Evolutionary conservation across 1,139 yeast species (phyloP), one percentile per base, ranked within the genome.

Genomic region (Magnusiomyces clavatus): DNA sequence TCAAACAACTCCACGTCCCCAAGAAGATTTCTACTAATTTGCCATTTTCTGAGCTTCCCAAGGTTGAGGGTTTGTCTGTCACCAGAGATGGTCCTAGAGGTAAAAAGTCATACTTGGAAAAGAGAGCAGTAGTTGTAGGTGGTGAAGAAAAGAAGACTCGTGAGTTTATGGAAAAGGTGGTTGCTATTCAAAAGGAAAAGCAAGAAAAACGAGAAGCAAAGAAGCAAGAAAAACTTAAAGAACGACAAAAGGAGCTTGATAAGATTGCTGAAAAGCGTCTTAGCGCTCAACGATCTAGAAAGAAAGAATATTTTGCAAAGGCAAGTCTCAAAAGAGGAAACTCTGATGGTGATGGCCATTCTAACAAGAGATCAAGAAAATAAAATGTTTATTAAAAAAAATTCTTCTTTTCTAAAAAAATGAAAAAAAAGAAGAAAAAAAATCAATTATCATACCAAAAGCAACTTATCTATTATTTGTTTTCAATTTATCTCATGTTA

Each of bases 91-190:
- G 84, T 68, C 95, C 96, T 34, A 95, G 86, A 68, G 82, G 80
- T 76, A 85, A 85, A 70, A 77, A 80, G 63, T 81, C 96, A 0
- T 92, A 92, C 67, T 69, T 86, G 79, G 83, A 83, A 57, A 90
- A 89, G 74, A 82, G 98, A 65, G 98, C 98, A 1, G 97, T 92
- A 53, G 94, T 90, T 3, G 73, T 90, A 50, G 86, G 84, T 45
- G 96, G 94, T 29, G 97, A 89, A 55, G 97, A 90, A 67, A 88
- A 87, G 82, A 86, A 87, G 73, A 92, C 95, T 20, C 80, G 97
- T 61, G 85, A 88, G 43, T 78, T 92, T 70, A 80, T 92, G 77
- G 94, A 85, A 67, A 87, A 87, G 71, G 82, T 92, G 52, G 80
- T 86, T 60, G 87, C 97, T 0, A 74, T 94, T 51, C 80, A 87